Evolutionary conservation across 2,329 filamentous ascomycete species (phyloP), one percentile per base, ranked within the genome.

Genomic region (Trichothecium roseum): DNA sequence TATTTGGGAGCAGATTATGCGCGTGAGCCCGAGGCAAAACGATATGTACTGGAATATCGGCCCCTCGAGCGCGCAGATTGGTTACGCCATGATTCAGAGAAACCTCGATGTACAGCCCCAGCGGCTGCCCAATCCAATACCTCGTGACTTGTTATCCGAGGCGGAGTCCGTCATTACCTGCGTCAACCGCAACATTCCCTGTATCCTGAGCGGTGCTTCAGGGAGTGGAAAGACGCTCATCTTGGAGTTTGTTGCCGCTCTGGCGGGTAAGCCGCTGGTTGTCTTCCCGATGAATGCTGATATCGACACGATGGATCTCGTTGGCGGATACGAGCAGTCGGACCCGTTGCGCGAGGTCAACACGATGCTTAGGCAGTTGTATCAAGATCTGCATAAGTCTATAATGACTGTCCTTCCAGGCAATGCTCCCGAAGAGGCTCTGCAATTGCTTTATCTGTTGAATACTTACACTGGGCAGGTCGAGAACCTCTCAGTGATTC

Each of bases 261-360:
- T 82, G 17, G 75, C 76, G 29, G 91, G 91, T 17, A 81, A 81
- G 37, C 68, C 77, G 2, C 64, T 96, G 4, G 73, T 88, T 22
- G 82, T 86, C 13, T 84, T 96, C 48, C 79, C 88, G 1, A 77
- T 98, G 60, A 98, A 94, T 52, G 81, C 88, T 6, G 93, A 98
- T 48, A 84, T 94, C 30, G 91, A 98, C 55, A 88, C 89, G 1
- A 94, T 94, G 78, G 91, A 98, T 57, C 74, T 98, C 37, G 85
- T 98, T 38, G 91, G 91, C 50, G 91, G 91, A 0, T 98, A 94
- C 52, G 91, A 98, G 55, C 91, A 98, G 58, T 79, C 85, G 14
- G 91, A 98, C 53, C 78, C 84, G 16, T 69, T 82, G 35, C 73
- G 89, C 37, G 75, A 83, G 41, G 65, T 84, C 4, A 78, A 81